These are phyloP conservation scores for Vaucheria bursata DNA, from an alignment of 352 stramenopile genomes.

Conservation along the genomic window DNA sequence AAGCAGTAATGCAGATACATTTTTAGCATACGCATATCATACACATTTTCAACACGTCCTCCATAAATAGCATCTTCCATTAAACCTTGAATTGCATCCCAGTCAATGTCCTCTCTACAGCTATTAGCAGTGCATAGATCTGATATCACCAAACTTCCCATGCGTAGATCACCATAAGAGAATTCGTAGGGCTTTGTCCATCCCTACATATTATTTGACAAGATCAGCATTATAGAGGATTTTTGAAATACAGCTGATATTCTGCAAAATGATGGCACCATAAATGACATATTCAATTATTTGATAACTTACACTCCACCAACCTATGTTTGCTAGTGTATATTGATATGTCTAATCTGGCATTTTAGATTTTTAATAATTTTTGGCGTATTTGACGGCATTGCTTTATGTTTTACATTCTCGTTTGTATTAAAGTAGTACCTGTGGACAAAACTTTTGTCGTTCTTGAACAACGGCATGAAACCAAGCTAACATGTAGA, in stretches of 20 bases:
- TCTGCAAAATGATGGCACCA: no score
- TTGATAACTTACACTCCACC: no score
- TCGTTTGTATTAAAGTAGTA: not conserved
- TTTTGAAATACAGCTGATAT: no score
- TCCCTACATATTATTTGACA: constrained; percentile 64
- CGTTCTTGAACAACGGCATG: constrained; percentile 68
- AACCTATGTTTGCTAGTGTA: no score
- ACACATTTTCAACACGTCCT: constrained; percentile 80
- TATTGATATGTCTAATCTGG: no score
- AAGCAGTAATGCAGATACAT: constrained; percentile 77
- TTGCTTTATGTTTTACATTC: no score
- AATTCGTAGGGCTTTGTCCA: constrained; percentile 96
- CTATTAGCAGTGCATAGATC: constrained; percentile 51
- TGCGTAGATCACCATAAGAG: constrained; percentile 71
- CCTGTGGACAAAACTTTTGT: constrained; percentile 74
- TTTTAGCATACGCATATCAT: constrained; percentile 76
- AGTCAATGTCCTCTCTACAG: constrained; percentile 62
- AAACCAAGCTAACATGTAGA: constrained; percentile 75
- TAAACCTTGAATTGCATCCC: constrained; percentile 75
- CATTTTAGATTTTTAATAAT: no score
- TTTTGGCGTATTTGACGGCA: no score
- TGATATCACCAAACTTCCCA: constrained; percentile 77
- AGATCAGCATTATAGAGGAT: no score
- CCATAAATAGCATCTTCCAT: constrained; percentile 93
- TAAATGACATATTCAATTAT: no score